Conservation (phyloP, 208 protist genomes). For the Leishmania martiniquensis region DNA sequence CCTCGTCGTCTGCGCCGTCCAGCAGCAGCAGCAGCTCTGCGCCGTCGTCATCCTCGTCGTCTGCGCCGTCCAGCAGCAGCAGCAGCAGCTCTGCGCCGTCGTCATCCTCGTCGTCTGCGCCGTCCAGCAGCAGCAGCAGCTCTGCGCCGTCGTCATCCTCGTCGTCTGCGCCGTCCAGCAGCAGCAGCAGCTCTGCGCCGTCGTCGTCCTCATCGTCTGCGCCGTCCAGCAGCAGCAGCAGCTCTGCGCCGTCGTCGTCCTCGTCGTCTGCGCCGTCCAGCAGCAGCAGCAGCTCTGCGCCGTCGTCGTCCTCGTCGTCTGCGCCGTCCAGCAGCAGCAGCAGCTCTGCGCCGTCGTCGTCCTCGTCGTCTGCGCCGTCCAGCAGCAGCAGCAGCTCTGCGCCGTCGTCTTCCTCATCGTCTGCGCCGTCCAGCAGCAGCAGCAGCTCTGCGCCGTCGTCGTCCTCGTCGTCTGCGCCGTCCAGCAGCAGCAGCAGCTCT, state of each 20-base stretch:
- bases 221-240: conserved; percentile 1
- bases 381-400: conserved; percentile 3
- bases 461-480: not conserved
- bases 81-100: conserved; percentile 3
- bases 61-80: conserved; percentile 1
- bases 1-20: not conserved
- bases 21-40: conserved; percentile 3
- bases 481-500: conserved; percentile 3
- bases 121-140: not conserved
- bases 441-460: conserved; percentile 1
- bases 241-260: not conserved
- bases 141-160: not conserved
- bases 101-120: not conserved
- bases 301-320: not conserved
- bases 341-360: conserved; percentile 1
- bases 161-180: conserved; percentile 1
- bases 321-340: conserved; percentile 2
- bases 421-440: conserved; percentile 1
- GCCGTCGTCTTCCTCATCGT: not conserved
- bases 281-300: conserved; percentile 1
- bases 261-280: not conserved
- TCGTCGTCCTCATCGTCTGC: not conserved
- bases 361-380: not conserved
- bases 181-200: conserved; percentile 3
- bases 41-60: not conserved